Percentiles rank a stretch among this genome's conserved stretches.
Conservation (phyloP, 345 rosid species). For the Turnera subulata region DNA sequence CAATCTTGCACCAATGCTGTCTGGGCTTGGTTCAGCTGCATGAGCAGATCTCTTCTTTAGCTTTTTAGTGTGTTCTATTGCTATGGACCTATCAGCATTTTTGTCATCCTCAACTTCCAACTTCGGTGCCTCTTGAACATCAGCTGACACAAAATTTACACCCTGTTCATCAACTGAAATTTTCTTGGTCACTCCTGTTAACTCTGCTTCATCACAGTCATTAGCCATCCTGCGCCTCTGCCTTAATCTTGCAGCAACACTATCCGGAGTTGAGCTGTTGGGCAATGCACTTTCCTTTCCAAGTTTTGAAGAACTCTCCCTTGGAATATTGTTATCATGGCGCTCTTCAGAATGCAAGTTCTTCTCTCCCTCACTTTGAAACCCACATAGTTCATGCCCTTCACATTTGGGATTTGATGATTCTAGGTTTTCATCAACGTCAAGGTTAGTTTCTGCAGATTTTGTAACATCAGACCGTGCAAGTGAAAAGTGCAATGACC, state of each 20-base stretch:
- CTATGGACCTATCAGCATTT: background rate
- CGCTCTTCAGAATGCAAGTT: constrained; percentile 16
- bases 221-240: constrained; percentile 25
- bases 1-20: constrained; percentile 46
- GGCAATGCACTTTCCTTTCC: constrained; percentile 15
- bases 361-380: constrained; percentile 16
- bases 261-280: constrained; percentile 27
- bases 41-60: background rate
- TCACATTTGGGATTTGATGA: background rate
- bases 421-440: background rate
- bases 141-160: background rate
- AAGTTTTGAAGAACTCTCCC: constrained; percentile 11
- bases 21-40: constrained; percentile 27
- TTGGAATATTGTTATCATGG: background rate
- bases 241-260: constrained; percentile 48
- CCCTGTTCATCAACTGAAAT: background rate
- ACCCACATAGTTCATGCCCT: background rate
- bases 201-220: constrained; percentile 8
- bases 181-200: background rate
- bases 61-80: background rate
- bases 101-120: background rate
- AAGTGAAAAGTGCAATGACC: constrained; percentile 15
- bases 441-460: constrained; percentile 7
- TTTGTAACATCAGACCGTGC: constrained; percentile 4
- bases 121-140: constrained; percentile 7